Conservation (phyloP, 1,139 yeast genomes). For the Chernovozyma sophiae-reginae region DNA sequence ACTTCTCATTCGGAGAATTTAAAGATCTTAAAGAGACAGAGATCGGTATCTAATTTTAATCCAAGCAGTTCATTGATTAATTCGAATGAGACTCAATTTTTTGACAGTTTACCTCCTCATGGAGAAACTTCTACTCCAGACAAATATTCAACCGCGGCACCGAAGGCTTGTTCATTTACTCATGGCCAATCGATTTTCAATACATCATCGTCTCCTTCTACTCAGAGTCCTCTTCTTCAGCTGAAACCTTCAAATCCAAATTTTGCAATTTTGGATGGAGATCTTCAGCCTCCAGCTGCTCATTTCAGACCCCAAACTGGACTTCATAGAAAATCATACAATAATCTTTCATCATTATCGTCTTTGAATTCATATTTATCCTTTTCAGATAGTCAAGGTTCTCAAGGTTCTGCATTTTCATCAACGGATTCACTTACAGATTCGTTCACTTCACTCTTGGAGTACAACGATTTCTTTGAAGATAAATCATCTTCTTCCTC, state of each 20-base stretch:
- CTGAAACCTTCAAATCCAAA: neutral
- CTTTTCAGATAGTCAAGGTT: constrained; percentile 18
- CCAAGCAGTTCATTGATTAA: neutral
- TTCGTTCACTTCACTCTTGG: constrained; percentile 22
- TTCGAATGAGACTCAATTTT: neutral
- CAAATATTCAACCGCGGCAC: constrained; percentile 4
- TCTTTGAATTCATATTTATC: constrained; percentile 26
- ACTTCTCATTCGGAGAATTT: constrained; percentile 27
- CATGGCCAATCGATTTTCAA: constrained; percentile 20
- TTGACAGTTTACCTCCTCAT: neutral
- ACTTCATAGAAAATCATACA: constrained; percentile 17
- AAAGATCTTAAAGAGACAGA: constrained; percentile 36
- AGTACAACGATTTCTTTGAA: constrained; percentile 17
- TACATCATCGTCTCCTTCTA: constrained; percentile 9
- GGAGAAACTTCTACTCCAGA: neutral
- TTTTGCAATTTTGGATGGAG: constrained; percentile 11
- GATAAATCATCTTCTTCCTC: constrained; percentile 6
- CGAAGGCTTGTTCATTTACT: constrained; percentile 19
- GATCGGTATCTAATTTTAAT: constrained; percentile 15
- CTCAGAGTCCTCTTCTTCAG: neutral
- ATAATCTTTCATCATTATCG: constrained; percentile 16
- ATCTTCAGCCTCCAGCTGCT: constrained; percentile 33
- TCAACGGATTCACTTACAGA: constrained; percentile 29
- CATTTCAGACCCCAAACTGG: constrained; percentile 16
- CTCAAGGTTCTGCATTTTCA: constrained; percentile 18